Evolutionary conservation across 2,329 filamentous ascomycete species (phyloP).

Genomic region (Fonsecaea nubica): DNA sequence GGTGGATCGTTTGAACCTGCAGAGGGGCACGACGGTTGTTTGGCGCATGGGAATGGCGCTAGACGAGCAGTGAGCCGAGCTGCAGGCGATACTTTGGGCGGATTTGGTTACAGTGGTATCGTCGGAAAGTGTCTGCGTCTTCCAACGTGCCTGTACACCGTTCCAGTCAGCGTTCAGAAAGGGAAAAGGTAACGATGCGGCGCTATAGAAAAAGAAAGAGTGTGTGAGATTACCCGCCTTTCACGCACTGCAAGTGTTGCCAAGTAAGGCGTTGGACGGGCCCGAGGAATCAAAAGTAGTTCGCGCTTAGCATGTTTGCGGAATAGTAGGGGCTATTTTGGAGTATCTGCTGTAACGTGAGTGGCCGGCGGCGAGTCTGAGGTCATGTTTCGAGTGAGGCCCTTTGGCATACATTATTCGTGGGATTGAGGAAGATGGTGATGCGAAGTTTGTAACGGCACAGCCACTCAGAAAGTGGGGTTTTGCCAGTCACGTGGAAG

Average conservation of each 20-base stretch:
- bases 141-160: background rate
- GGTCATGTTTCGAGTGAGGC: background rate
- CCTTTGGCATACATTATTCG: background rate
- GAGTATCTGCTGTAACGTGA: background rate
- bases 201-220: constrained; percentile 2
- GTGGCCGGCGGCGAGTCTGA: background rate
- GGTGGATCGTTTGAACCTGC: constrained; percentile 3
- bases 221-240: background rate
- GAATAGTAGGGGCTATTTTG: constrained; percentile 6
- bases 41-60: background rate
- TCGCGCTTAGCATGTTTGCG: constrained; percentile 2
- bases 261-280: background rate
- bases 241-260: background rate
- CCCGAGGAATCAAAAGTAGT: background rate
- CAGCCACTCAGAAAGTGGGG: constrained; percentile 8
- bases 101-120: constrained; percentile 8
- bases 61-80: background rate
- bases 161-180: background rate
- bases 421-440: background rate
- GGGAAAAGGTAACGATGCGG: background rate
- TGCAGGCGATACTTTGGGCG: constrained; percentile 2
- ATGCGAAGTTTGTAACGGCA: background rate
- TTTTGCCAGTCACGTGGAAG: constrained; percentile 6
- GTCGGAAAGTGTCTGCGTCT: background rate
- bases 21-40: background rate